Base-by-base conservation (phyloP, 306 rosid species). In the Gleditsia sinensis region DNA sequence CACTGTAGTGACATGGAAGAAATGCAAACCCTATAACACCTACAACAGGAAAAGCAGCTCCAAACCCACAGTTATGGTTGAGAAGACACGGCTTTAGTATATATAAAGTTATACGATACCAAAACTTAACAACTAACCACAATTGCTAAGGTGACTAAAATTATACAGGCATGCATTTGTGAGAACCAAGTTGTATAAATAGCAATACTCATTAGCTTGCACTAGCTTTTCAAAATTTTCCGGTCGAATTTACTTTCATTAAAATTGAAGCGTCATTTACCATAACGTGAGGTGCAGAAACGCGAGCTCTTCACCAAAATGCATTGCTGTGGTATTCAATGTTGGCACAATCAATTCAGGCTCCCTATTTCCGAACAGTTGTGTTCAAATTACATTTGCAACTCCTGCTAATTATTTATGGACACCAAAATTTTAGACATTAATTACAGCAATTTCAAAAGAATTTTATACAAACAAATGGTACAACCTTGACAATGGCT, bases 391-490 rank as follows among this genome's bases (percentile, higher is more conserved):
- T 82, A 78, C 74, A 82, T 33, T 67, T 54, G 74, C 78, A 61
- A 76, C 65, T 59, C 62, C 63, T 51, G 73, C 79, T 46, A 70
- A 57, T 73, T 65, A 76, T 60, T 30, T 40, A 79, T 24, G 81
- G 68, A 70, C 83, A 80, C 63, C 61, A 72, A 87, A 82, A 81
- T 75, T n/a, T 76, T 83, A 86, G 69, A 80, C 81, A 75, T 71
- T 45, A 82, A 70, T 78, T 84, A 84, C 90, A 88, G 67, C 83
- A 78, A 60, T 86, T 87, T 78, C 86, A 85, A 83, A 78, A 46
- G 83, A 86, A 77, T 80, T 83, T 86, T 79, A 84, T 89, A 85
- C 94, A 91, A 82, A 84, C 84, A 79, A 86, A 84, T 77, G 67
- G 62, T 71, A 81, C 90, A 84, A 78, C 86, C 88, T 76, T 74